Base-by-base conservation (phyloP, 148 eudicot genomes). In the Persicaria maculosa region DNA sequence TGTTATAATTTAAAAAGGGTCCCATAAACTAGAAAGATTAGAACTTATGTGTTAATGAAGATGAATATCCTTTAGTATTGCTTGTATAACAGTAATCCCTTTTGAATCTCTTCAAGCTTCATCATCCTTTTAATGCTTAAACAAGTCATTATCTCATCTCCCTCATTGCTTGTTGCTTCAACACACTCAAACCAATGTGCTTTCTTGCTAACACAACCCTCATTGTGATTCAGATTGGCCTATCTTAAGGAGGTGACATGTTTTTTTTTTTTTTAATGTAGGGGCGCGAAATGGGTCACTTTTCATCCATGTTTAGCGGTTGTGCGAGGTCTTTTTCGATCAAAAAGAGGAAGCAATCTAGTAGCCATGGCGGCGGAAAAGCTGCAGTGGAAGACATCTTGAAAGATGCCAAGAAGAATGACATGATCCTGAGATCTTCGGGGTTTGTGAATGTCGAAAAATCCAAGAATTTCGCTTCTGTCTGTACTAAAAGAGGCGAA, bases 381-480 rank as follows among this genome's bases (percentile, higher is more conserved):
- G 73, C 73, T 45, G 25, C 40, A 31, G 40, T 48, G 43, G 54
- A 71, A 9, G 54, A 71, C 50, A 45, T 71, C 31, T 3, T 48
- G 15, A 46, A 71, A 71, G 73, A 71, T 1, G 53, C 73, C 50
- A 71, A 48, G 54, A 71, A 48, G 19, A 71, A 47, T 71, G 54
- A 71, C 8, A 11, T 47, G 53, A 46, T 71, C 36, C 40, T 48
- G 5, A 45, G 52, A 46, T 71, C 73, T 48, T 48, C 50, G 0
- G 54, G 54, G 1, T 4, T 17, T 45, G 52, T 71, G 3, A 71
- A 71, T 25, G 40, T 71, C 36, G 54, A 71, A 71, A 22, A 8
- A 71, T 71, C 53, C n/a, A 71, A 71, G 16, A 71, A 71, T 19
- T 17, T 71, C 7, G 54, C 73, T 7, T 71, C 73, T 71, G 73